Base-by-base conservation (phyloP, 2,329 filamentous ascomycete genomes). In the Aspergillus texensis region DNA sequence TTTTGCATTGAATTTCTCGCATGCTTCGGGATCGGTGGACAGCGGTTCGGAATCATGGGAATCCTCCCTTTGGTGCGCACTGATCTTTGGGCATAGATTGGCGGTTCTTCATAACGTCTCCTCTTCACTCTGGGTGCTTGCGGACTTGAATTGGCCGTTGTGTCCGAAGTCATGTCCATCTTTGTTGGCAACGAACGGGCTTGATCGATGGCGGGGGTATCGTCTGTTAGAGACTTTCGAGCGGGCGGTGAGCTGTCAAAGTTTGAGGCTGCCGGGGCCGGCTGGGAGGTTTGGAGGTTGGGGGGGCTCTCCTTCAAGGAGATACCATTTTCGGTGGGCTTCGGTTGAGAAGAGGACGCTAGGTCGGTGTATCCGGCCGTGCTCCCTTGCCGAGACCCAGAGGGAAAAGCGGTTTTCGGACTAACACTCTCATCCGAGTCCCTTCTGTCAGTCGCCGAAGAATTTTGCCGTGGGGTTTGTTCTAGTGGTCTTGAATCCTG, bases 371-470 rank as follows among this genome's bases (percentile, higher is more conserved):
- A 66, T 21, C 67, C 70, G 43, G 68, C 63, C 34, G 69, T 62
- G 61, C 73, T 76, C 43, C 68, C 72, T 50, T 74, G 72, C 24
- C 74, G 74, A 36, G 74, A 72, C 24, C 65, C 64, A 12, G 72
- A 67, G 34, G 70, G 62, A 55, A 74, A 65, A 57, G 74, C 75
- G 41, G 91, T 93, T 79, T 92, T 93, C 34, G 92, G 92, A 74
- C 91, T 94, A 57, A 94, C 87, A 72, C 91, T 94, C 59, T 90
- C 77, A 74, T 89, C 92, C 57, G 85, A 82, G 65, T 91, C 91
- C 71, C 90, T 86, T 62, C 90, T 86, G 61, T 92, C 89, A 67
- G 84, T 84, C 56, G 84, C 83, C 50, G 85, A 84, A 62, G 84
- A 81, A 50, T 79, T 75, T 53, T 70, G 69, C 14, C 70, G 71